Base-by-base conservation (phyloP, 768 basidiomycete species). In the Guyanaporus albipodus region DNA sequence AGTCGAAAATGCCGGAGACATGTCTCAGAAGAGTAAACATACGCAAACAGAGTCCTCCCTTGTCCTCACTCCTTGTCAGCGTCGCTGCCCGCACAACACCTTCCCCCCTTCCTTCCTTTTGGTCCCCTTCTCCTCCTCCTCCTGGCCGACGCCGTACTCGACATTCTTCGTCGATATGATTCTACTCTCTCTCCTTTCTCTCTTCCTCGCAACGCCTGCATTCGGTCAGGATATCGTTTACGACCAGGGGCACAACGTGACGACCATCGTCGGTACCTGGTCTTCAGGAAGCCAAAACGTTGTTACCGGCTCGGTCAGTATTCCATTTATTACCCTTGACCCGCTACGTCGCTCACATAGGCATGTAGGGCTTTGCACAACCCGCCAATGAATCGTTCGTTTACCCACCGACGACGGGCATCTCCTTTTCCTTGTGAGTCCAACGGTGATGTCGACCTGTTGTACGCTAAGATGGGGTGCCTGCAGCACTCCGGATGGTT, bases 361-460 rank as follows among this genome's bases (percentile, higher is more conserved):
- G 19, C 17, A 31, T 37, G 15, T 56, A 97, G 93, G 73, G 75
- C 46, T 97, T 94, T 65, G 91, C 86, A 32, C 82, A 87, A 60
- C 94, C 96, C 0, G 76, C 78, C 36, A 90, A 92, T 58, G 69
- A 76, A 69, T 74, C 85, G 4, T 98, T 99, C 69, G 80, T 46
- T 27, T 95, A 94, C 64, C 95, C 96, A 4, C 62, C 63, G 46
- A 92, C 80, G 17, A 90, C 93, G 1, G 96, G 96, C 24, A 76
- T 96, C 6, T 85, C 87, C 5, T 91, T 79, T 63, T 87, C 92
- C 24, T 95, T 97, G 91, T 95, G 60, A 64, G 91, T 42, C 17
- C 4, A 5, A 28, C 6, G 6, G 2, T 31, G 15, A 24, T 15
- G 15, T 24, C 12, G 5, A 6, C 10, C 6, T n/a, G 2, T 9